These are phyloP conservation scores for Clavariopsis aquatica DNA, from an alignment of 495 filamentous ascomycete genomes.

Conservation along the genomic window DNA sequence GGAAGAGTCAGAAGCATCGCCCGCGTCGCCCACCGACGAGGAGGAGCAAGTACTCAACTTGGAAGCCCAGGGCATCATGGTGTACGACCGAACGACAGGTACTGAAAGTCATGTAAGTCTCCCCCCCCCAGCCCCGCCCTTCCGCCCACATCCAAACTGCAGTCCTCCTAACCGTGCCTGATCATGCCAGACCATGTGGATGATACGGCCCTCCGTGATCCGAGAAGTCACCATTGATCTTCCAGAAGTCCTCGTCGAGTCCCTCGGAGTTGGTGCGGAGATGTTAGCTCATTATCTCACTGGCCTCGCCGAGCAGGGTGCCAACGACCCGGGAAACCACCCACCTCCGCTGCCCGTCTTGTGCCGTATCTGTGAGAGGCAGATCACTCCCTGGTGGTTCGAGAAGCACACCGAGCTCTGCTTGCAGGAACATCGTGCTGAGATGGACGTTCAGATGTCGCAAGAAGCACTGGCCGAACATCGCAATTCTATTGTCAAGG, in stretches of 20 bases:
- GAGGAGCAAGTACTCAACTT: constrained; percentile 66
- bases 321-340: constrained; percentile 76
- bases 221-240: constrained; percentile 94
- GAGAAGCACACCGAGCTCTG: constrained; percentile 98
- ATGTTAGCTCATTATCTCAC: constrained; percentile 93
- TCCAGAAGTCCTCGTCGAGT: constrained; percentile 86
- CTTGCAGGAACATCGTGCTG: constrained; percentile 90
- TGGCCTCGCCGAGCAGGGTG: constrained; percentile 78
- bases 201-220: constrained; percentile 89
- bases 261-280: constrained; percentile 90
- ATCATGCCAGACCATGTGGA: constrained; percentile 93
- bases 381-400: constrained; percentile 99
- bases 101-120: constrained; percentile 83
- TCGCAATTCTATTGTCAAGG: constrained; percentile 91
- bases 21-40: constrained; percentile 45
- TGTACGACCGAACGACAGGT: constrained; percentile 85
- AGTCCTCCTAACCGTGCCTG: background rate
- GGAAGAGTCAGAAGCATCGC: constrained; percentile 34
- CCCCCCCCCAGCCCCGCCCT: background rate
- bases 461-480: constrained; percentile 94
- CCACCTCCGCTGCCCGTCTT: constrained; percentile 87
- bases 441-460: constrained; percentile 94
- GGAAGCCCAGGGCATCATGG: constrained; percentile 97
- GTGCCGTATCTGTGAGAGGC: constrained; percentile 95
- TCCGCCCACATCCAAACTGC: background rate